Evolutionary conservation across 2,329 filamentous ascomycete species (phyloP).

Genomic region (Paracoccidioides lutzii): DNA sequence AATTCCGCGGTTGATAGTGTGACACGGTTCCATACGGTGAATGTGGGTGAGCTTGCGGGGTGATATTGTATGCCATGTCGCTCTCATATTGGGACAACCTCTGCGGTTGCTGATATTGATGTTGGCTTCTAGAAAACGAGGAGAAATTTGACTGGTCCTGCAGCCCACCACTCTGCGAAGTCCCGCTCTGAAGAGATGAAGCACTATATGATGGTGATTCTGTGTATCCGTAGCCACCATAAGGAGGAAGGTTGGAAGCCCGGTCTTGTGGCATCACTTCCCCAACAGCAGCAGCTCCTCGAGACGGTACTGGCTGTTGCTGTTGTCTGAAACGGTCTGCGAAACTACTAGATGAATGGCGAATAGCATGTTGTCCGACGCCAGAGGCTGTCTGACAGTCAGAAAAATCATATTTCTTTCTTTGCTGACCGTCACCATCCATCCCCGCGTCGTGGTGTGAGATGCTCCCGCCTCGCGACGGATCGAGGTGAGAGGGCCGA

Average conservation of each 20-base stretch:
- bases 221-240: slow-evolving; percentile 42
- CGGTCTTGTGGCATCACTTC: slow-evolving; percentile 24
- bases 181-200: slow-evolving; percentile 36
- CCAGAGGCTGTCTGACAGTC: slow-evolving; percentile 40
- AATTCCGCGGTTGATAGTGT: slow-evolving; percentile 63
- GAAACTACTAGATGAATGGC: slow-evolving; percentile 39
- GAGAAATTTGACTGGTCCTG: slow-evolving; percentile 57
- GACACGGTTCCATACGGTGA: slow-evolving; percentile 60
- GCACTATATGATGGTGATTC: slow-evolving; percentile 43
- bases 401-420: slow-evolving; percentile 62
- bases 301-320: slow-evolving; percentile 21
- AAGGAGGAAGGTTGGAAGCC: slow-evolving; percentile 25
- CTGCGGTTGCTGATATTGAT: slow-evolving; percentile 40
- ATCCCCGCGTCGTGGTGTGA: slow-evolving; percentile 50
- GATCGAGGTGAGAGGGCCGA: slow-evolving; percentile 43
- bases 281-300: slow-evolving; percentile 16
- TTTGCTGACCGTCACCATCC: slow-evolving; percentile 62
- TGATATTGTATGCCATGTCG: slow-evolving; percentile 69
- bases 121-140: slow-evolving; percentile 29
- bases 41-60: slow-evolving; percentile 47
- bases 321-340: slow-evolving; percentile 29
- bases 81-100: slow-evolving; percentile 44
- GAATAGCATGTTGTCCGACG: slow-evolving; percentile 39
- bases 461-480: slow-evolving; percentile 43
- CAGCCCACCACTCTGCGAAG: slow-evolving; percentile 42